Conservation (phyloP, 345 rosid genomes). For the Barbarea vulgaris region DNA sequence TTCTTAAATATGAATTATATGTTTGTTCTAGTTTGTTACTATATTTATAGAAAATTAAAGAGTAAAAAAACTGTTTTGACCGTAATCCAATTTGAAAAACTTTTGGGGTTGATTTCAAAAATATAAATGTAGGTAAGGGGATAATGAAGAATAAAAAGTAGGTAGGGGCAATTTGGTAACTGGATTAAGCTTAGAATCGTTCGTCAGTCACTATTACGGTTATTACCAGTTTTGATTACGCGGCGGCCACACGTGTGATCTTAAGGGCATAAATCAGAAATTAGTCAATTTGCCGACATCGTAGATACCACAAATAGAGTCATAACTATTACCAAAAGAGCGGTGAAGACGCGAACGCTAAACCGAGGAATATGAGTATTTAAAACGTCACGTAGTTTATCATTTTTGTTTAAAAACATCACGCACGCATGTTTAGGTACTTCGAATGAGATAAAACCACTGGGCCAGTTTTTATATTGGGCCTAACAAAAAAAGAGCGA, state of each 20-base stretch:
- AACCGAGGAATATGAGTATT: background rate
- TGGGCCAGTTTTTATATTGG: background rate
- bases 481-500: background rate
- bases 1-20: no score
- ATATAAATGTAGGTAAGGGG: background rate
- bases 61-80: background rate
- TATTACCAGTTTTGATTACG: slow-evolving; percentile 19
- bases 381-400: slow-evolving; percentile 14
- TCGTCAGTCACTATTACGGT: slow-evolving; percentile 17
- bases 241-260: slow-evolving; percentile 31
- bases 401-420: background rate
- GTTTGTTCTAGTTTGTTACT: background rate
- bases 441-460: background rate
- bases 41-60: background rate
- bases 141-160: background rate
- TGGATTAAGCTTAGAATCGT: background rate
- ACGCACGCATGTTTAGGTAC: background rate
- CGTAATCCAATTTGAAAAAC: background rate
- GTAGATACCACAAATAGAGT: background rate
- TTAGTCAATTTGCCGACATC: slow-evolving; percentile 33
- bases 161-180: background rate
- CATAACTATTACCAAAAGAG: background rate
- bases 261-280: background rate
- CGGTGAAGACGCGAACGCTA: background rate
- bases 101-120: background rate